Conservation (phyloP, 148 eudicot genomes). For the Chenopodium formosanum region DNA sequence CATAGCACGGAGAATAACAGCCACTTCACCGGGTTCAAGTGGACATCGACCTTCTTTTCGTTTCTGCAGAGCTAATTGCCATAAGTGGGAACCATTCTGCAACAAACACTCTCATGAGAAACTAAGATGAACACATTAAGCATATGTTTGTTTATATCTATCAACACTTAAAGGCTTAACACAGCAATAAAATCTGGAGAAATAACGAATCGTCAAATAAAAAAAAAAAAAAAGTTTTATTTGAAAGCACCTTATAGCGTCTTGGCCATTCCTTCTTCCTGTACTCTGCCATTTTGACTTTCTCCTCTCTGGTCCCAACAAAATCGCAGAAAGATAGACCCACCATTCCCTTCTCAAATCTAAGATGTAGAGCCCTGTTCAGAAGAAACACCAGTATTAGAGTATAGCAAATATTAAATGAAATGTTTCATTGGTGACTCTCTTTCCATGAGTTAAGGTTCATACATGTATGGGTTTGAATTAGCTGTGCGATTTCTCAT, state of each 20-base stretch:
- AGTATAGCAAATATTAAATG: not conserved
- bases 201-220: not conserved
- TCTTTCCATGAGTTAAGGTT: not conserved
- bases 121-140: constrained; percentile 14
- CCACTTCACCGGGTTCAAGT: constrained; percentile 98
- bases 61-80: constrained; percentile 92
- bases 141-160: not conserved
- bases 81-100: constrained; percentile 97
- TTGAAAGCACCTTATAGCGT: constrained; percentile 73
- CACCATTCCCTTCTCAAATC: constrained; percentile 99
- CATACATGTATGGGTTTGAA: constrained; percentile 92
- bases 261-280: constrained; percentile 99
- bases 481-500: constrained; percentile 89
- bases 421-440: not conserved
- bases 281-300: constrained; percentile 82
- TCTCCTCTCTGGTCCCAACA: constrained; percentile 92
- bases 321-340: constrained; percentile 98
- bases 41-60: constrained; percentile 99
- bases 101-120: constrained; percentile 23
- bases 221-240: not conserved
- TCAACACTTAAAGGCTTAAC: not conserved
- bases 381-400: constrained; percentile 13
- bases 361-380: constrained; percentile 96
- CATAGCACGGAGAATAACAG: constrained; percentile 94
- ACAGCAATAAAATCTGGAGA: not conserved